Evolutionary conservation across 2,329 filamentous ascomycete species (phyloP).

Genomic region (Alternaria angustiovoidea): DNA sequence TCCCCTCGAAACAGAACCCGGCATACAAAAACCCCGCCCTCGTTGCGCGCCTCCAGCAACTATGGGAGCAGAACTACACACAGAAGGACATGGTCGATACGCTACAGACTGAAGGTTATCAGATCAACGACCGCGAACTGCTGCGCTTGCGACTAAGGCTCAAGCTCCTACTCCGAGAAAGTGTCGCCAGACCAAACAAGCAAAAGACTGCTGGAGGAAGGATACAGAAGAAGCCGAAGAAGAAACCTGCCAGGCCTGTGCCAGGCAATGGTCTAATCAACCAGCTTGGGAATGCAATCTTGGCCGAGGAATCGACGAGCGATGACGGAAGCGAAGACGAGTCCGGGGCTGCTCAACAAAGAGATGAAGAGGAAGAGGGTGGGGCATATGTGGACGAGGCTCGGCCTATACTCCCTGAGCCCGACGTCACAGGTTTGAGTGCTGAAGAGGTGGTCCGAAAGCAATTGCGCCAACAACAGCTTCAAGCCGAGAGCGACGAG

Average conservation of each 20-base stretch:
- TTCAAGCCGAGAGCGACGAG: slow-evolving; percentile 68
- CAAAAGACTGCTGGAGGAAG: slow-evolving; percentile 36
- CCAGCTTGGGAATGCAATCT: slow-evolving; percentile 40
- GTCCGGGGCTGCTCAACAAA: background rate
- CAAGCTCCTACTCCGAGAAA: slow-evolving; percentile 68
- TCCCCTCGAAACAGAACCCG: slow-evolving; percentile 76
- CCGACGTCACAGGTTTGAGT: slow-evolving; percentile 22
- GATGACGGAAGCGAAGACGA: slow-evolving; percentile 28
- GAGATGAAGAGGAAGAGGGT: background rate
- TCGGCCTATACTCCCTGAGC: slow-evolving; percentile 9
- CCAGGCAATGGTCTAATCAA: slow-evolving; percentile 33
- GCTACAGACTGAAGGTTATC: slow-evolving; percentile 75
- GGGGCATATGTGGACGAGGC: slow-evolving; percentile 10
- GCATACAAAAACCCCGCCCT: slow-evolving; percentile 74
- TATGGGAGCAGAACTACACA: slow-evolving; percentile 78
- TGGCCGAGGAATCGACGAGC: slow-evolving; percentile 30
- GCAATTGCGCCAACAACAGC: slow-evolving; percentile 43
- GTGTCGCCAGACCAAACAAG: slow-evolving; percentile 62
- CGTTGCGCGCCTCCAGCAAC: slow-evolving; percentile 73
- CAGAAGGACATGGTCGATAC: slow-evolving; percentile 78
- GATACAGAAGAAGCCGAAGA: slow-evolving; percentile 24
- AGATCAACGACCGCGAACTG: slow-evolving; percentile 75
- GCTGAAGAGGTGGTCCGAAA: slow-evolving; percentile 36
- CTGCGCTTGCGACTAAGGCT: slow-evolving; percentile 74
- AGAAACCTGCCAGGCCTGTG: slow-evolving; percentile 22